Evolutionary conservation across 805 yeast genomes (phyloP).

Genomic region (Ogataea parapolymorpha): DNA sequence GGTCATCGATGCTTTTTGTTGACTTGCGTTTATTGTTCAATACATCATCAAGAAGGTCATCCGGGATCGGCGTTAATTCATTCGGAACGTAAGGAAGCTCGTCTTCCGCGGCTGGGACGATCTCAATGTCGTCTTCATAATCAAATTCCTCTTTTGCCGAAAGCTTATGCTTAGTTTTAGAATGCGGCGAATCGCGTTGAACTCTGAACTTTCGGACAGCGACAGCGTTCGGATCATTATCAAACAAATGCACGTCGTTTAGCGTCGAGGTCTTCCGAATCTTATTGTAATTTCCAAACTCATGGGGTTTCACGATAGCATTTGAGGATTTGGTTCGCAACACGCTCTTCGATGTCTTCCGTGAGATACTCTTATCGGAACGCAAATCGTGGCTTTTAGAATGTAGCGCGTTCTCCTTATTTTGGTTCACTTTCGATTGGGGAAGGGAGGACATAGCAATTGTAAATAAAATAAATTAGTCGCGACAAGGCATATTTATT

Average conservation of each 20-base stretch:
- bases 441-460: constrained; percentile 17
- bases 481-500: constrained; percentile 5
- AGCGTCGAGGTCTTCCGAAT: constrained; percentile 20
- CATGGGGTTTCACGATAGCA: constrained; percentile 14
- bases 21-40: constrained; percentile 15
- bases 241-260: constrained; percentile 4
- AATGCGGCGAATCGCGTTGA: constrained; percentile 30
- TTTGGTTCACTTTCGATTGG: constrained; percentile 9
- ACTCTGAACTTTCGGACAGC: constrained; percentile 31
- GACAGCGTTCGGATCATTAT: constrained; percentile 10
- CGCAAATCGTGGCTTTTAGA: constrained; percentile 9
- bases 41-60: constrained; percentile 28
- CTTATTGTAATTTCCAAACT: constrained; percentile 19
- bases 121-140: constrained; percentile 46
- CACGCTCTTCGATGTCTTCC: constrained; percentile 19
- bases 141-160: constrained; percentile 7
- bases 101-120: constrained; percentile 38
- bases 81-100: constrained; percentile 44
- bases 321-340: constrained; percentile 27
- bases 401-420: constrained; percentile 20
- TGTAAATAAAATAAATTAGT: constrained; percentile 4
- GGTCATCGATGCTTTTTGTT: constrained; percentile 17
- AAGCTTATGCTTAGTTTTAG: constrained; percentile 18
- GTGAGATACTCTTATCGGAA: constrained; percentile 14
- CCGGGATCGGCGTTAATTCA: constrained; percentile 40